Conservation (phyloP, 805 yeast genomes). For the Vanderwaltozyma polyspora region DNA sequence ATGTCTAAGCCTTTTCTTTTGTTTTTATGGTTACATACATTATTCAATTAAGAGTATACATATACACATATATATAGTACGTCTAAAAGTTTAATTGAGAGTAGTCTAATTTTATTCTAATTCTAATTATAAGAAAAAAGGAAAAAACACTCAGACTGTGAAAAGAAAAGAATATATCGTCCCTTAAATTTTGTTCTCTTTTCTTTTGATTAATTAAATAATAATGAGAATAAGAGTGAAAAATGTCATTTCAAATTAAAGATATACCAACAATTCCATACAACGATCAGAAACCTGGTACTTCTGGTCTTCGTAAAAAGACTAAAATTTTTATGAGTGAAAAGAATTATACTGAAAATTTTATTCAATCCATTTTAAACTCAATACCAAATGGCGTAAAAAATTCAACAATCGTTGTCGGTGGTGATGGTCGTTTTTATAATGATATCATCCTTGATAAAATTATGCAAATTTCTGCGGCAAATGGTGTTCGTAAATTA, state of each 20-base stretch:
- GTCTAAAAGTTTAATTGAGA: no score
- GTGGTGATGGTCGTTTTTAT: conserved; percentile 95
- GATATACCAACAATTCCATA: conserved; percentile 60
- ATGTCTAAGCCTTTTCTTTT: no score
- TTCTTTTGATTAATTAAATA: no score
- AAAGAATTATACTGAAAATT: conserved; percentile 79
- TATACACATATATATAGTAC: no score
- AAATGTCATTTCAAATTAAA: conserved; percentile 19
- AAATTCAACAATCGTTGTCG: conserved; percentile 73
- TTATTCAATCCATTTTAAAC: conserved; percentile 72
- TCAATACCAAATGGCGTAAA: conserved; percentile 88
- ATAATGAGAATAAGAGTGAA: no score
- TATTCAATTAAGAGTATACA: no score
- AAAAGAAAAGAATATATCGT: no score
- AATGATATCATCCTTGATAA: conserved; percentile 71
- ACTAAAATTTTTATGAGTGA: conserved; percentile 68
- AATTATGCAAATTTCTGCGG: conserved; percentile 79
- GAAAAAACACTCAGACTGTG: no score
- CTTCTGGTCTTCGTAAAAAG: conserved; percentile 91
- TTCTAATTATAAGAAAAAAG: no score
- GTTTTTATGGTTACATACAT: no score
- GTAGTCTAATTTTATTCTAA: no score
- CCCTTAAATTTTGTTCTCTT: no score
- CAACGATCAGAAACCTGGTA: conserved; percentile 93
- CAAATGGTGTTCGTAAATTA: conserved; percentile 77